phyloP scores from a whole-genome alignment of 805 yeast species.

The Kodamaea laetipori region DNA sequence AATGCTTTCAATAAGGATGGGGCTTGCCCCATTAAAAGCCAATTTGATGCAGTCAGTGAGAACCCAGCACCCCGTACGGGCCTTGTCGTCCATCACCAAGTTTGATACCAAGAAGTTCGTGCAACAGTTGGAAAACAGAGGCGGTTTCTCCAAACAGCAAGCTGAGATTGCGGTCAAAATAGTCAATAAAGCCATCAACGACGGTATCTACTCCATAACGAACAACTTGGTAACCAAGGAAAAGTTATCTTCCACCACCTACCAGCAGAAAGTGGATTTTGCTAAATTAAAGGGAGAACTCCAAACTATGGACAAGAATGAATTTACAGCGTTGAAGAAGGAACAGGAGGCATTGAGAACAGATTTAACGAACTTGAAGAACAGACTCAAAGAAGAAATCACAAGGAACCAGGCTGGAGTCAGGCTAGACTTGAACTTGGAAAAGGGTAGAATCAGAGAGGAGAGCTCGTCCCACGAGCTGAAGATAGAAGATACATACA shows the following conservation, averaged over 20 bases:
- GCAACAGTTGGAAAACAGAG: slow-evolving; percentile 63
- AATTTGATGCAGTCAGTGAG: too few relatives aligned
- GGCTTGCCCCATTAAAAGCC: not conserved
- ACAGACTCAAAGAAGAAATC: slow-evolving; percentile 85
- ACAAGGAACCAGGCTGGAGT: slow-evolving; percentile 89
- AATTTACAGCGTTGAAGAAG: slow-evolving; percentile 75
- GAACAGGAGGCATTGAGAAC: slow-evolving; percentile 85
- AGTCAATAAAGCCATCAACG: slow-evolving; percentile 72
- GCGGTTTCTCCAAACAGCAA: slow-evolving; percentile 70
- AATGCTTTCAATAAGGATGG: not conserved
- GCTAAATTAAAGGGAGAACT: slow-evolving; percentile 92
- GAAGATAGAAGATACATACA: slow-evolving; percentile 91
- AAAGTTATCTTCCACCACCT: slow-evolving; percentile 77
- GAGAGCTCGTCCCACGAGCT: slow-evolving; percentile 91
- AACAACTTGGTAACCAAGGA: slow-evolving; percentile 84
- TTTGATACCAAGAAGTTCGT: slow-evolving; percentile 80
- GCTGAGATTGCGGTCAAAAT: slow-evolving; percentile 77
- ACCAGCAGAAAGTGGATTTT: slow-evolving; percentile 95
- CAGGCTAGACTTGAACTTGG: slow-evolving; percentile 84
- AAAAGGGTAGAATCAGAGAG: slow-evolving; percentile 93
- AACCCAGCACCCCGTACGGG: not conserved
- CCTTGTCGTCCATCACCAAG: slow-evolving; percentile 40
- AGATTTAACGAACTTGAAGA: slow-evolving; percentile 84
- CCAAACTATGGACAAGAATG: slow-evolving; percentile 83
- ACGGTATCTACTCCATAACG: slow-evolving; percentile 75